Conservation (phyloP, 2,329 filamentous ascomycete species). For the Colletotrichum camelliae region DNA sequence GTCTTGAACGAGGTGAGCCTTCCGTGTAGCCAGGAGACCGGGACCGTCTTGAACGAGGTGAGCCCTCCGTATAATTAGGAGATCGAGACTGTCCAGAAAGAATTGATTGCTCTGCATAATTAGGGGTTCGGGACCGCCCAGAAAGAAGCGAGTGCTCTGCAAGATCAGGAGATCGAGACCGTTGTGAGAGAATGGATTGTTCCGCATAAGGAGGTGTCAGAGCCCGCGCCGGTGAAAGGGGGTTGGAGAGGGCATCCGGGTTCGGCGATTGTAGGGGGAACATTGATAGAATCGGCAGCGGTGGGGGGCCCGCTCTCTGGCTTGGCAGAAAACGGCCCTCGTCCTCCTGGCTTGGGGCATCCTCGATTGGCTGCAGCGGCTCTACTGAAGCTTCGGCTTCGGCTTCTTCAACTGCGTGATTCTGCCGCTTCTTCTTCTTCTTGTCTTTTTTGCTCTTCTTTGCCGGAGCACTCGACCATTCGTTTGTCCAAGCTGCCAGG, state of each 20-base stretch:
- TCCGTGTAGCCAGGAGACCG: too few relatives aligned
- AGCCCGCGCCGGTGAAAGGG: not conserved
- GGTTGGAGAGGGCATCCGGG: not conserved
- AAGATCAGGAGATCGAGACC: not conserved
- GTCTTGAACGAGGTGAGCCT: not conserved
- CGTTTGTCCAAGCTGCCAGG: not conserved
- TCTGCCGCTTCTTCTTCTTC: constrained; percentile 37
- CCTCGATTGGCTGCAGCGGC: not conserved
- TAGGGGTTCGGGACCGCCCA: not conserved
- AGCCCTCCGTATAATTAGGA: not conserved
- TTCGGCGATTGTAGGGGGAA: not conserved
- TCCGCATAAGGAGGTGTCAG: not conserved
- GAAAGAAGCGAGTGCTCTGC: not conserved
- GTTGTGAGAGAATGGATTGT: not conserved
- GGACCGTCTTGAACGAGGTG: too few relatives aligned
- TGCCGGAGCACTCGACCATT: constrained; percentile 2
- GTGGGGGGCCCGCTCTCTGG: not conserved
- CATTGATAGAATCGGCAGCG: not conserved
- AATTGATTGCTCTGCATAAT: not conserved
- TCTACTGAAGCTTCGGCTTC: not conserved
- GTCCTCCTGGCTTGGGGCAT: not conserved
- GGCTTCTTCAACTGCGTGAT: not conserved
- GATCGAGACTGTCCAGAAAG: not conserved
- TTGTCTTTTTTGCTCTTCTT: constrained; percentile 39
- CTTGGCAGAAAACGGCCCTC: not conserved